Evolutionary conservation across 495 filamentous ascomycete species (phyloP).

Genomic region (Arthonia radiata): DNA sequence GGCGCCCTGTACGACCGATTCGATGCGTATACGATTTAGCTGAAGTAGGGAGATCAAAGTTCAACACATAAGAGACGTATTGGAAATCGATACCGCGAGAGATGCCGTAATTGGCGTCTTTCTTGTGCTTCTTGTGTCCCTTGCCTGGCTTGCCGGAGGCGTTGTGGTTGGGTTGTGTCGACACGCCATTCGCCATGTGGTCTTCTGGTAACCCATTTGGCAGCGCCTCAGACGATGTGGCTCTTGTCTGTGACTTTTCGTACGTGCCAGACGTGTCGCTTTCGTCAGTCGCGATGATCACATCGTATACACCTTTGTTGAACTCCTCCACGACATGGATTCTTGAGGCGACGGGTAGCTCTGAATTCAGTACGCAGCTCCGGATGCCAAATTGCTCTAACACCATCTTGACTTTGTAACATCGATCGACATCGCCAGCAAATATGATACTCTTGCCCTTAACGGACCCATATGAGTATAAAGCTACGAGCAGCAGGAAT

Average conservation of each 20-base stretch:
- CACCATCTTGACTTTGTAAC: slow-evolving; percentile 84
- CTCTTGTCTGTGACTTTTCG: slow-evolving; percentile 13
- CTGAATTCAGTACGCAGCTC: slow-evolving; percentile 83
- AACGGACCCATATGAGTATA: slow-evolving; percentile 83
- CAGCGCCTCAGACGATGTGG: slow-evolving; percentile 4
- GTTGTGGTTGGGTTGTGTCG: slow-evolving; percentile 8
- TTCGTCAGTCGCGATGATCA: slow-evolving; percentile 90
- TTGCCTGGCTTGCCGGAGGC: slow-evolving; percentile 21
- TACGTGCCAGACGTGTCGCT: slow-evolving; percentile 55
- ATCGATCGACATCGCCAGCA: slow-evolving; percentile 76
- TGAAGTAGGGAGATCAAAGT: slow-evolving; percentile 78
- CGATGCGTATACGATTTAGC: slow-evolving; percentile 90
- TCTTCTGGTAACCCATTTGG: slow-evolving; percentile 2
- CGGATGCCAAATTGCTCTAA: slow-evolving; percentile 90
- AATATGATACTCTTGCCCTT: slow-evolving; percentile 92
- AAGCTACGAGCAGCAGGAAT: slow-evolving; percentile 76
- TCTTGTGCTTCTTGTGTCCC: slow-evolving; percentile 31
- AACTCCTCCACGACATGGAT: slow-evolving; percentile 94
- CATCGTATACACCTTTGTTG: slow-evolving; percentile 87
- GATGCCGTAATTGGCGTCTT: slow-evolving; percentile 71
- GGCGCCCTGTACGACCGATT: slow-evolving; percentile 79
- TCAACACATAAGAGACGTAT: slow-evolving; percentile 80
- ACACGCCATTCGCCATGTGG: slow-evolving; percentile 13
- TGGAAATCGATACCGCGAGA: slow-evolving; percentile 92
- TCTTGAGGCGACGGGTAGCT: slow-evolving; percentile 76